Evolutionary conservation across 345 rosid genomes (phyloP).

Genomic region (Psidium friedrichsthalianum): DNA sequence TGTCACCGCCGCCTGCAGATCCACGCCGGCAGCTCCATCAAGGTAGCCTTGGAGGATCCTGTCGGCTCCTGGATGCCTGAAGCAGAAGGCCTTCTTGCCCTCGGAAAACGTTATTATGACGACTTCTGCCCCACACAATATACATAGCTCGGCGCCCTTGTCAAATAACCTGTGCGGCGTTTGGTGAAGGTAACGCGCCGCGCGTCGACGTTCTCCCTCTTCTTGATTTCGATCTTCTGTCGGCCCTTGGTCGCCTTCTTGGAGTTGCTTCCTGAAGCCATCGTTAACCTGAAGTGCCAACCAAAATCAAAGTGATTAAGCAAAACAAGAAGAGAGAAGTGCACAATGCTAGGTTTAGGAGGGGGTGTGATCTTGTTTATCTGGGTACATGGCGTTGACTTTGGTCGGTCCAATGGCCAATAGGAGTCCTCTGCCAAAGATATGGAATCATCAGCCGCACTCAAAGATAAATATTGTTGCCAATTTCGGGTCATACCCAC

Average conservation of each 20-base stretch:
- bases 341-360: neutral
- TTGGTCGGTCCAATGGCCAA: neutral
- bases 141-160: slow-evolving; percentile 1
- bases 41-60: neutral
- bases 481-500: neutral
- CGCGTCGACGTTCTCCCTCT: neutral
- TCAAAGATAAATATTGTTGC: neutral
- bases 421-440: neutral
- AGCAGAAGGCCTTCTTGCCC: slow-evolving; percentile 9
- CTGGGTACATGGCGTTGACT: neutral
- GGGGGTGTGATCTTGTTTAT: neutral
- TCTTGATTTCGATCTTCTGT: slow-evolving; percentile 7
- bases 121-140: slow-evolving; percentile 4
- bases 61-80: neutral
- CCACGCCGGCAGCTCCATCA: neutral
- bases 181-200: slow-evolving; percentile 7
- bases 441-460: neutral
- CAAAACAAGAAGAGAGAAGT: neutral
- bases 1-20: neutral
- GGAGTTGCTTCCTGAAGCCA: neutral
- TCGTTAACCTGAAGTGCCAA: neutral
- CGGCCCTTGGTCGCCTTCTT: neutral
- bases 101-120: slow-evolving; percentile 4
- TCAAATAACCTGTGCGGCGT: slow-evolving; percentile 1
- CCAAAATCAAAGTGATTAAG: neutral